phyloP scores from a whole-genome alignment of 2,329 filamentous ascomycete species.

The Ophiocordyceps polyrhachis-furcata region DNA sequence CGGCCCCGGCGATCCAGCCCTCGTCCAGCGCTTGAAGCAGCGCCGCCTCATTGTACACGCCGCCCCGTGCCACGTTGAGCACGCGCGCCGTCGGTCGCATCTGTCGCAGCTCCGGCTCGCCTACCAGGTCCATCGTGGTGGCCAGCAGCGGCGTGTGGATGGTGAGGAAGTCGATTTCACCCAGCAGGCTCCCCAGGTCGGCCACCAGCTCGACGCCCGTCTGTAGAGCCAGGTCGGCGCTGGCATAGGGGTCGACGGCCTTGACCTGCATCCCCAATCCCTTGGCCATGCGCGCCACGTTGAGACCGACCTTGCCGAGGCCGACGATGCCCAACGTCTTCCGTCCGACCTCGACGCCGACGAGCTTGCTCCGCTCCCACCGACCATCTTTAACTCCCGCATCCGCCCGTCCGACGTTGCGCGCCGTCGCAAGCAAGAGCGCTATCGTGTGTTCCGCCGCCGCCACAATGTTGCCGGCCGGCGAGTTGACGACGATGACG shows the following conservation, averaged over 20 bases:
- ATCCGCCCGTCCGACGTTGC: slow-evolving; percentile 54
- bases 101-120: slow-evolving; percentile 40
- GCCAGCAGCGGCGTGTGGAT: slow-evolving; percentile 67
- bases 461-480: slow-evolving; percentile 62
- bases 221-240: slow-evolving; percentile 47
- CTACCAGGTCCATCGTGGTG: slow-evolving; percentile 56
- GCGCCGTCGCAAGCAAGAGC: slow-evolving; percentile 53
- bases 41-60: slow-evolving; percentile 61
- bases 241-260: slow-evolving; percentile 63
- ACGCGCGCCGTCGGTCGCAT: slow-evolving; percentile 62
- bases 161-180: slow-evolving; percentile 55
- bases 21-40: slow-evolving; percentile 51
- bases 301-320: slow-evolving; percentile 66
- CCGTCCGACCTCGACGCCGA: slow-evolving; percentile 60
- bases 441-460: slow-evolving; percentile 65
- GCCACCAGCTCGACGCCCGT: slow-evolving; percentile 46
- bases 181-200: slow-evolving; percentile 39
- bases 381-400: slow-evolving; percentile 49
- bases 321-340: slow-evolving; percentile 64
- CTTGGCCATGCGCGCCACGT: slow-evolving; percentile 60
- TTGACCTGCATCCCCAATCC: slow-evolving; percentile 60
- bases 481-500: slow-evolving; percentile 65
- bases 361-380: slow-evolving; percentile 58
- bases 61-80: slow-evolving; percentile 63
- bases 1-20: slow-evolving; percentile 57